Evolutionary conservation across 192 early-diverging fungal species (phyloP).

Genomic region (Gigaspora rosea): DNA sequence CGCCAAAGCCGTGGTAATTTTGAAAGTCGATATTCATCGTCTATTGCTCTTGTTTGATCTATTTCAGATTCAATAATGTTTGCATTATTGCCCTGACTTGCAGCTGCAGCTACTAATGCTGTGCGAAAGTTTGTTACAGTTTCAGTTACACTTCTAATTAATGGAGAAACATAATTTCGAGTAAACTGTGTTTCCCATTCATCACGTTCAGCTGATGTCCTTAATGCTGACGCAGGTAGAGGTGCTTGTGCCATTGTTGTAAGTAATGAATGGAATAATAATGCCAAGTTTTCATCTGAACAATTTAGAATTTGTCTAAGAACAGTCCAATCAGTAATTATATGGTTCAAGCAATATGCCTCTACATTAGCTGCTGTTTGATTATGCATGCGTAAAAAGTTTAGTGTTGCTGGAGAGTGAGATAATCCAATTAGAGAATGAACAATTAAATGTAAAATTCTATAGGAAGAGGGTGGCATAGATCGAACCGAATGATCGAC

Average conservation of each 20-base stretch:
- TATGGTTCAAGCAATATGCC: slow-evolving; percentile 14
- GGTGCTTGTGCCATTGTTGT: neutral
- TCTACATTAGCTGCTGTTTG: neutral
- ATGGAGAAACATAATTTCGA: neutral
- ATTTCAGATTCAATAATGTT: neutral
- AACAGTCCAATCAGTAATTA: slow-evolving; percentile 22
- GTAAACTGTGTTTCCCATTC: neutral
- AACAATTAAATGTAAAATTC: slow-evolving; percentile 11
- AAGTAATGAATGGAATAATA: slow-evolving; percentile 18
- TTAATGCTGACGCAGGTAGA: neutral
- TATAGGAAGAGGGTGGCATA: neutral
- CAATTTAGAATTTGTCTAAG: slow-evolving; percentile 1
- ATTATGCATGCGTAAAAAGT: neutral
- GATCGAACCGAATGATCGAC: neutral
- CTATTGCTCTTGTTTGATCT: neutral
- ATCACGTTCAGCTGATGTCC: neutral
- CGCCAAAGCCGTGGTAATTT: slow-evolving; percentile 22
- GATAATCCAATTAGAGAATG: slow-evolving; percentile 26
- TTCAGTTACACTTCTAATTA: neutral
- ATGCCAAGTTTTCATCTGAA: slow-evolving; percentile 23
- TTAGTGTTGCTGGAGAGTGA: neutral
- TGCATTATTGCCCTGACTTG: neutral
- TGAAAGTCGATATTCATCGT: neutral
- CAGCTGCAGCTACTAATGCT: neutral
- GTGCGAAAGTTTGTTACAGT: neutral